Percentiles rank a stretch among this genome's conserved stretches.
Conservation (phyloP, 2,329 filamentous ascomycete species). For the Exophiala mesophila region DNA sequence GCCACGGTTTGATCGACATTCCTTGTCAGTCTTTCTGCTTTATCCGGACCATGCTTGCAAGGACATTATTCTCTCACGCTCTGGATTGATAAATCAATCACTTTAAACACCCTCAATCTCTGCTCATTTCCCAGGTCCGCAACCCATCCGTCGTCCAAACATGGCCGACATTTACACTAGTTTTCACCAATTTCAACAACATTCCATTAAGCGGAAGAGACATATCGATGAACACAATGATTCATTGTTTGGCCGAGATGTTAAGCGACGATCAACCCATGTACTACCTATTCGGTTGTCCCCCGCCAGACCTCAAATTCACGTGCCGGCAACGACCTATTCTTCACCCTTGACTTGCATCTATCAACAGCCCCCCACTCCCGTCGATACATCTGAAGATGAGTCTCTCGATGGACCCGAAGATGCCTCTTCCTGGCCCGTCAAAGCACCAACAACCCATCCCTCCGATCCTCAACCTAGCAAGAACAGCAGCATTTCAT, state of each 20-base stretch:
- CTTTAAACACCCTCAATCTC: slow-evolving; percentile 7
- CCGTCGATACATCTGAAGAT: slow-evolving; percentile 25
- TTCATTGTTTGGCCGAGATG: slow-evolving; percentile 7
- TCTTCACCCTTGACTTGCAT: slow-evolving; percentile 21
- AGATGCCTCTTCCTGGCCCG: slow-evolving; percentile 8
- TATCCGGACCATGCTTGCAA: background rate
- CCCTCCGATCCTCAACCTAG: slow-evolving; percentile 4
- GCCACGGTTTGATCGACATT: slow-evolving; percentile 23
- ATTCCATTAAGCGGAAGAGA: slow-evolving; percentile 18
- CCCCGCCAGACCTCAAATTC: slow-evolving; percentile 16
- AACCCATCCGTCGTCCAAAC: slow-evolving; percentile 4
- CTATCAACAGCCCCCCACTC: slow-evolving; percentile 24
- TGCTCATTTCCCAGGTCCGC: slow-evolving; percentile 10
- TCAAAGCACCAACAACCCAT: slow-evolving; percentile 1
- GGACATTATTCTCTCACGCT: background rate
- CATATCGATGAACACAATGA: slow-evolving; percentile 8
- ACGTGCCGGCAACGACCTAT: slow-evolving; percentile 11
- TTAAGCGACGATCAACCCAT: slow-evolving; percentile 15
- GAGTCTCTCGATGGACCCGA: slow-evolving; percentile 12
- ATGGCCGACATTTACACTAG: slow-evolving; percentile 18
- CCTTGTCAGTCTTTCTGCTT: slow-evolving; percentile 3
- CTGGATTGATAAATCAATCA: slow-evolving; percentile 17
- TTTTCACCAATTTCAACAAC: slow-evolving; percentile 11
- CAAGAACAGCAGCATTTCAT: slow-evolving; percentile 12
- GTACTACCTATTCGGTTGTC: slow-evolving; percentile 21